Evolutionary conservation across 2,329 filamentous ascomycete genomes (phyloP).

Genomic region (Penicillium sp.): DNA sequence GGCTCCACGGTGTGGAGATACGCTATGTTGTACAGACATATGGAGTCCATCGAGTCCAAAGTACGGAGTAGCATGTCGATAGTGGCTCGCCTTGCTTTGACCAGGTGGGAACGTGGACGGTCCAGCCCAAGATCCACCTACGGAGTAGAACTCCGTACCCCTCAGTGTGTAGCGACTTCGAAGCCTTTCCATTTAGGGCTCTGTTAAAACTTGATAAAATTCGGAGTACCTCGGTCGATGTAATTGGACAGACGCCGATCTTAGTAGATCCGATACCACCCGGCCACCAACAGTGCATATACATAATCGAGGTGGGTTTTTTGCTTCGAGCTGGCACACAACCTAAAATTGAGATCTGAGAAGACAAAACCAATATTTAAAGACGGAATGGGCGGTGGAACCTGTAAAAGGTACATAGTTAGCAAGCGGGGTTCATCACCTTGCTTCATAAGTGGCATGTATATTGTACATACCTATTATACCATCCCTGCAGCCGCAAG

Average conservation of each 20-base stretch:
- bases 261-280: neutral
- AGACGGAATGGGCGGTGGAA: neutral
- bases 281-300: neutral
- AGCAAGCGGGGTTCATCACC: neutral
- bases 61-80: neutral
- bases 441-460: neutral
- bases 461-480: no score
- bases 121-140: slow-evolving; percentile 5
- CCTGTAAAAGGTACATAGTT: neutral
- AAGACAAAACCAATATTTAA: neutral
- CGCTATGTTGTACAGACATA: slow-evolving; percentile 1
- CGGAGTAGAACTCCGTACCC: neutral
- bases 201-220: neutral
- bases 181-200: neutral
- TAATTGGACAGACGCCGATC: neutral
- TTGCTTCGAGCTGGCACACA: neutral
- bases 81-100: neutral
- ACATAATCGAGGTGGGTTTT: neutral
- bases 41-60: neutral
- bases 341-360: neutral
- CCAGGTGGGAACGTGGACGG: slow-evolving; percentile 4
- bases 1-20: slow-evolving; percentile 5
- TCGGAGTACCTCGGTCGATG: neutral
- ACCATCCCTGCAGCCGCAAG: neutral
- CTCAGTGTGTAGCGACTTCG: neutral